These are phyloP conservation scores for Capsicum pubescens DNA, from an alignment of 257 asterid species.

Conservation along the genomic window DNA sequence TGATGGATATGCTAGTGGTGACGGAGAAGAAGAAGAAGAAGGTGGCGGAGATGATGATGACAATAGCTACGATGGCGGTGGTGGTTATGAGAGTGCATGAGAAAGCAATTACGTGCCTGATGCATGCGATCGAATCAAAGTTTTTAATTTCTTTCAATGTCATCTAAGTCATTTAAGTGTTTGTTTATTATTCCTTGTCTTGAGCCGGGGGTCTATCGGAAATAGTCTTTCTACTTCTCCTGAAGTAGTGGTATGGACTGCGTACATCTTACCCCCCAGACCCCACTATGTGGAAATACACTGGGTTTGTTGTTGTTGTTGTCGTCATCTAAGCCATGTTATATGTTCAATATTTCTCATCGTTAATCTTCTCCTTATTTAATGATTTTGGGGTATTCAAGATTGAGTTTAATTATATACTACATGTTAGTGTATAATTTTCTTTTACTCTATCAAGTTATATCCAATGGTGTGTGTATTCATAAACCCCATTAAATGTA, in stretches of 20 bases:
- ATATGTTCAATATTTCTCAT: not conserved
- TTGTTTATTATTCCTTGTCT: too few relatives aligned
- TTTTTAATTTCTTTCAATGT: not conserved
- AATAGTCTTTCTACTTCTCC: too few relatives aligned
- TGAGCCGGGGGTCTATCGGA: too few relatives aligned
- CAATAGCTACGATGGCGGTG: not conserved
- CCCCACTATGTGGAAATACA: too few relatives aligned
- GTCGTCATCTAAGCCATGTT: not conserved
- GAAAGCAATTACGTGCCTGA: not conserved
- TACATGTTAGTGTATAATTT: not conserved
- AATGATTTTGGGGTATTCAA: not conserved
- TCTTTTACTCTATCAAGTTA: too few relatives aligned
- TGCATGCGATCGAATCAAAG: not conserved
- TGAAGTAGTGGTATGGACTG: too few relatives aligned
- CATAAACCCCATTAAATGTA: too few relatives aligned
- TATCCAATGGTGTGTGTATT: too few relatives aligned
- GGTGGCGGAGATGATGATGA: not conserved
- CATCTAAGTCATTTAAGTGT: too few relatives aligned
- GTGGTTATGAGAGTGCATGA: constrained; percentile 4
- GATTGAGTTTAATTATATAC: not conserved
- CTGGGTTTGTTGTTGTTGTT: not conserved
- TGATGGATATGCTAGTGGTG: constrained; percentile 15
- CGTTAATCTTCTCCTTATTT: too few relatives aligned
- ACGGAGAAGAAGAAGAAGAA: not conserved
- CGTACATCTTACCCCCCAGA: too few relatives aligned